Base-by-base conservation (phyloP, 176 grass and related monocot species). In the Tillandsia fasciculata region DNA sequence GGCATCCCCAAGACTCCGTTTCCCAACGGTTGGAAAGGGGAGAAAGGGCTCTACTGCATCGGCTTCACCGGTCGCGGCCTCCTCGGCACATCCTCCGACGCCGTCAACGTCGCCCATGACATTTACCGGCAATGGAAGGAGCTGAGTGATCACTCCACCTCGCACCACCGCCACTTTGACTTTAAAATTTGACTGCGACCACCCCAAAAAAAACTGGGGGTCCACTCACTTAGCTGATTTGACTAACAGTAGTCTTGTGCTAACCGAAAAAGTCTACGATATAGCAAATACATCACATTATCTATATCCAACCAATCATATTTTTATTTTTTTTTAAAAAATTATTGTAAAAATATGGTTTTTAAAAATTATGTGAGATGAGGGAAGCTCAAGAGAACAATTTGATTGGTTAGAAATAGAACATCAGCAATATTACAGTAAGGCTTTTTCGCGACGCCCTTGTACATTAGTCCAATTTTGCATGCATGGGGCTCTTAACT, bases 21-120 rank as follows among this genome's bases (percentile, higher is more conserved):
- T 54, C 94, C 90, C 0, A 53, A 87, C 29, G 82, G 84, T 9
- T 99, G 94, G 94, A 93, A 75, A 80, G 94, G 90, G 50, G 58
- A 79, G n/a, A 79, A 93, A 14, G 87, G 94, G 2, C 80, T 99
- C 68, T 99, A 90, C 82, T 85, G 86, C 33, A 82, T 93, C 11
- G 94, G 94, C 0, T 93, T 99, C 77, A 86, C 94, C 3, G 80
- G 81, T 69, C 74, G 80, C 53, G 94, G 94, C 3, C 80, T 99
- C 28, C 89, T 93, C 14, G 94, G 94, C 69, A 70, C 94, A 9
- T 87, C 94, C 1, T 69, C 77, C 1, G 94, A 99, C 72, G 89
- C 94, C 14, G 65, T 93, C 63, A 90, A 75, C 52, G 63, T 99
- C 52, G 87, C 94, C 47, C 66, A 58, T 4, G 90, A 99, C 7